Evolutionary conservation across 2,329 filamentous ascomycete species (phyloP).

Genomic region (Chaetomiaceae sp.): DNA sequence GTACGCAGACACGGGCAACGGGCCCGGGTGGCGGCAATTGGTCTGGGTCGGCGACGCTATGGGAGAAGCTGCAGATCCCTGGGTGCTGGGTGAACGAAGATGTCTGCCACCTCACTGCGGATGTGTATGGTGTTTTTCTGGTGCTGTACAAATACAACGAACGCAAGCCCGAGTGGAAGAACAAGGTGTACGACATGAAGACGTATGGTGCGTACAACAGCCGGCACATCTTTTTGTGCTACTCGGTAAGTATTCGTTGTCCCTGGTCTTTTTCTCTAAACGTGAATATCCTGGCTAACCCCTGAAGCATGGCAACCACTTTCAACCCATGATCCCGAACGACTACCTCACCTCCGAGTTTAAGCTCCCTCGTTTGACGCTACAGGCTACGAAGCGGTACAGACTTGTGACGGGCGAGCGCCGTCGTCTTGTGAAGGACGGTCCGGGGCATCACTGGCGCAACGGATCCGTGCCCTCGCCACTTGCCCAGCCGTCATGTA

Average conservation of each 20-base stretch:
- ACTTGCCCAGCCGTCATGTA: background rate
- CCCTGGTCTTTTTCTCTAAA: too few relatives aligned
- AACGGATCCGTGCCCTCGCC: background rate
- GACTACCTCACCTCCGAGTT: constrained; percentile 32
- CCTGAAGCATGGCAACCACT: constrained; percentile 25
- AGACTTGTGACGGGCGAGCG: constrained; percentile 2
- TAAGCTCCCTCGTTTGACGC: constrained; percentile 30
- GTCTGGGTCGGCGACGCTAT: constrained; percentile 26
- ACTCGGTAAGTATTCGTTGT: constrained; percentile 11
- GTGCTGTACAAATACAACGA: constrained; percentile 30
- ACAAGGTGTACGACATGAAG: constrained; percentile 26
- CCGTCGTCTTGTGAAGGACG: background rate
- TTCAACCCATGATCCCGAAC: constrained; percentile 32
- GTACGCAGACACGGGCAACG: background rate
- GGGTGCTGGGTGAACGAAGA: constrained; percentile 28
- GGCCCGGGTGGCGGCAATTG: background rate
- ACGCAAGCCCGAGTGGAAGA: background rate
- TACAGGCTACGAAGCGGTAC: constrained; percentile 11
- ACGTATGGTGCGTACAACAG: constrained; percentile 31
- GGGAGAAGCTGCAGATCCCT: constrained; percentile 30
- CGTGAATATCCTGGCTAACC: background rate
- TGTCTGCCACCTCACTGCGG: constrained; percentile 31
- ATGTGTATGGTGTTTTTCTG: constrained; percentile 32
- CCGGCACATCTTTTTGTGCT: constrained; percentile 32
- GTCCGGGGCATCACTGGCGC: constrained; percentile 13